phyloP scores from a whole-genome alignment of 495 filamentous ascomycete genomes.

The Penicillium turbatum region DNA sequence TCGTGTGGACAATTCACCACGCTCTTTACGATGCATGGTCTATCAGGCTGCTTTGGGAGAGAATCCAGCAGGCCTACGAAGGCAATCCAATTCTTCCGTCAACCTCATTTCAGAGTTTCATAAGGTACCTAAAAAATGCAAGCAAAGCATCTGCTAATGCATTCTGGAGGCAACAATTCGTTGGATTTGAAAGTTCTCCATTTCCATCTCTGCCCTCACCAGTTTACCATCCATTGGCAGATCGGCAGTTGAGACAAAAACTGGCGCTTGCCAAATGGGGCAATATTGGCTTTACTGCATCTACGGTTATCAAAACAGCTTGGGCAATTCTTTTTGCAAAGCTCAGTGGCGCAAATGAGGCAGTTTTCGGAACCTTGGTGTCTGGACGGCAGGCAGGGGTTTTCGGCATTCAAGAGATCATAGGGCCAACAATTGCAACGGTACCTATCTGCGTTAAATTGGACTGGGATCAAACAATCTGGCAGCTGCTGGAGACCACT shows the following conservation, averaged over 20 bases:
- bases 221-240: neutral
- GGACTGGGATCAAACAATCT: neutral
- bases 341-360: neutral
- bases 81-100: neutral
- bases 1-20: neutral
- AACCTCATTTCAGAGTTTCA: neutral
- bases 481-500: neutral
- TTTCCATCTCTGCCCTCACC: neutral
- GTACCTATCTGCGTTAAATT: neutral
- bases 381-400: neutral
- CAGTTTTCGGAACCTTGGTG: neutral
- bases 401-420: neutral
- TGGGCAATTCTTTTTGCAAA: neutral
- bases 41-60: neutral
- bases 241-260: neutral
- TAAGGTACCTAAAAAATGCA: neutral
- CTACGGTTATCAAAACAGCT: neutral
- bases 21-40: neutral
- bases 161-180: neutral
- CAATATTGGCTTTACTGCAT: neutral
- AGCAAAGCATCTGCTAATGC: neutral
- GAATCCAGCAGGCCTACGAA: neutral
- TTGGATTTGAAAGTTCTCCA: neutral
- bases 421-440: constrained; percentile 3
- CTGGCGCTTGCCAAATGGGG: neutral